Evolutionary conservation across 2,329 filamentous ascomycete genomes (phyloP).

Genomic region (Knufia petricola): DNA sequence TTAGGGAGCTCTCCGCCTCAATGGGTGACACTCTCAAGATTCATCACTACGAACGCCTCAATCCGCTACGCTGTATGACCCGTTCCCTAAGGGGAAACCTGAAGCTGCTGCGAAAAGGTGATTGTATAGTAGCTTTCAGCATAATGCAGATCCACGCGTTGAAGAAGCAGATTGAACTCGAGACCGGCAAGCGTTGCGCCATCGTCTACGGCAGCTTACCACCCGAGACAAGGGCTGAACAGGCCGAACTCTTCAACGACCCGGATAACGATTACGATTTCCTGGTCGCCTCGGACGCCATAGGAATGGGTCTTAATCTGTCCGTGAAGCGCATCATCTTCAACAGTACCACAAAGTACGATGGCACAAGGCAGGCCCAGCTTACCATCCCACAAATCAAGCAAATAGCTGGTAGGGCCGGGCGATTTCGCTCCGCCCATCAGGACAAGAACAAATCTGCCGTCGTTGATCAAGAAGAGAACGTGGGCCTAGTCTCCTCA

Average conservation of each 20-base stretch:
- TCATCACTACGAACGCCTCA: slow-evolving; percentile 75
- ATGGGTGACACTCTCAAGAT: slow-evolving; percentile 75
- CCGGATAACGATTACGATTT: slow-evolving; percentile 92
- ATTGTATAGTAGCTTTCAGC: slow-evolving; percentile 82
- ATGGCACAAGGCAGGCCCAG: slow-evolving; percentile 48
- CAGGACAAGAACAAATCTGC: slow-evolving; percentile 34
- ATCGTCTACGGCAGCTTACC: slow-evolving; percentile 89
- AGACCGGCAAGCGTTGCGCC: slow-evolving; percentile 71
- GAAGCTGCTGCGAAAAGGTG: slow-evolving; percentile 67
- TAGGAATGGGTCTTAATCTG: slow-evolving; percentile 91
- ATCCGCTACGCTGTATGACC: slow-evolving; percentile 58
- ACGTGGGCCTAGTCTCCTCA: slow-evolving; percentile 67
- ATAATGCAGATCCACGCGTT: slow-evolving; percentile 71
- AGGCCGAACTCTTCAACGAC: slow-evolving; percentile 89
- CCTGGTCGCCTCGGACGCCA: slow-evolving; percentile 86
- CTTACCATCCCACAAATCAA: slow-evolving; percentile 73
- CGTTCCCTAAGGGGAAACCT: slow-evolving; percentile 56
- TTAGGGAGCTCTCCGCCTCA: slow-evolving; percentile 65
- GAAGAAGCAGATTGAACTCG: slow-evolving; percentile 65
- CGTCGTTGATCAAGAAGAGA: slow-evolving; percentile 19
- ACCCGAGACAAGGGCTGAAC: slow-evolving; percentile 83
- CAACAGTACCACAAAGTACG: slow-evolving; percentile 63
- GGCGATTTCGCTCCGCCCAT: slow-evolving; percentile 67
- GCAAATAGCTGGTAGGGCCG: slow-evolving; percentile 88
- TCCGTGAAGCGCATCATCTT: slow-evolving; percentile 84